Evolutionary conservation across 2,329 filamentous ascomycete genomes (phyloP).

Genomic region (Chrysoporthe cubensis): DNA sequence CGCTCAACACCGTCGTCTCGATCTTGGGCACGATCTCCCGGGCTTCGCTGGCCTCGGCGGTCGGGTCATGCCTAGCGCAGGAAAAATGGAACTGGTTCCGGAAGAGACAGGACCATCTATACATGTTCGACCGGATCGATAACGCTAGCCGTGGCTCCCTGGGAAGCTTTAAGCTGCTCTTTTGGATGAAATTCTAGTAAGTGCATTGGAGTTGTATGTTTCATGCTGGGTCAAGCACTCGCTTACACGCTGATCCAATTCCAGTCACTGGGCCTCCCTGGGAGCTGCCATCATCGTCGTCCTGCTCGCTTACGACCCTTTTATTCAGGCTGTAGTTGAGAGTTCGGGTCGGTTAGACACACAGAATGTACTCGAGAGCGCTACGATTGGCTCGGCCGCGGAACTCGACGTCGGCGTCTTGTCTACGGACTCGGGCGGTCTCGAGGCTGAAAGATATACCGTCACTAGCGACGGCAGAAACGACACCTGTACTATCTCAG

Average conservation of each 20-base stretch:
- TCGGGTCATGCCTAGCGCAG: conserved; percentile 5
- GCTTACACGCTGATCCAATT: neutral
- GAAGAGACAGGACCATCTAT: conserved; percentile 4
- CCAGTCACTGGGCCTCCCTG: conserved; percentile 1
- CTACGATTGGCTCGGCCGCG: neutral
- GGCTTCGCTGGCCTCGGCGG: conserved; percentile 4
- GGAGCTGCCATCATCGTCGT: neutral
- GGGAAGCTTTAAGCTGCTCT: neutral
- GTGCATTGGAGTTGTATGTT: neutral
- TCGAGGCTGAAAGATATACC: neutral
- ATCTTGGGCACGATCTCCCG: neutral
- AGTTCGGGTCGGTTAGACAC: neutral
- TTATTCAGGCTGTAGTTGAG: conserved; percentile 4
- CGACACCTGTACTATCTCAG: neutral
- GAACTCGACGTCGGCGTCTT: neutral
- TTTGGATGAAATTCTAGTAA: neutral
- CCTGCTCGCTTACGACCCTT: conserved; percentile 4
- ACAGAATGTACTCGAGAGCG: neutral
- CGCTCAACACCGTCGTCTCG: neutral
- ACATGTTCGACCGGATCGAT: conserved; percentile 1
- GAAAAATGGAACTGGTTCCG: conserved; percentile 12
- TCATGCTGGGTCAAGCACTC: neutral
- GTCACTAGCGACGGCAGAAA: neutral
- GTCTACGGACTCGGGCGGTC: too few species aligned
- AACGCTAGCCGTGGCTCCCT: neutral